phyloP scores from a whole-genome alignment of 495 filamentous ascomycete genomes.

The Peziza echinospora region DNA sequence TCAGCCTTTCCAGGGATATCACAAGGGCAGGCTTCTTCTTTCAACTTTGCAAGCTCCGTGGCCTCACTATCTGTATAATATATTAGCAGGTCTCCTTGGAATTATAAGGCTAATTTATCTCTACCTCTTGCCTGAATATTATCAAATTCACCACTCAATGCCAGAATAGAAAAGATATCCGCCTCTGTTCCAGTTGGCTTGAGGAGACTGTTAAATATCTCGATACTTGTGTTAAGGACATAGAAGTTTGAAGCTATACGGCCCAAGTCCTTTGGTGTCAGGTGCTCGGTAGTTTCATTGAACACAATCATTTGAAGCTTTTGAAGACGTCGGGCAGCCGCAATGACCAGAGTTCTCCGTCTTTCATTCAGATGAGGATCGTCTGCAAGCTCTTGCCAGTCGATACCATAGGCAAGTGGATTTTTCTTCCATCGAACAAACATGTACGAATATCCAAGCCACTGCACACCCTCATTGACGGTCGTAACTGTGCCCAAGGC shows the following conservation, averaged over 20 bases:
- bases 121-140: constrained; percentile 58
- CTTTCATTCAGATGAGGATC: constrained; percentile 69
- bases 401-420: constrained; percentile 84
- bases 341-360: constrained; percentile 59
- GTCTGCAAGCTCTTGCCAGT: constrained; percentile 70
- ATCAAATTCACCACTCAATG: constrained; percentile 89
- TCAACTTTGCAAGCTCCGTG: constrained; percentile 48
- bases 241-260: constrained; percentile 96
- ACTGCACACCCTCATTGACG: constrained; percentile 79
- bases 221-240: constrained; percentile 73
- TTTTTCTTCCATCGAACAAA: constrained; percentile 90
- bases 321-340: constrained; percentile 66
- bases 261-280: constrained; percentile 80
- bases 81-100: no score
- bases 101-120: no score
- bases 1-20: constrained; percentile 44
- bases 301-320: constrained; percentile 97
- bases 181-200: constrained; percentile 56
- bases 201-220: constrained; percentile 93
- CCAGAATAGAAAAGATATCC: constrained; percentile 84
- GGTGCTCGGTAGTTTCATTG: constrained; percentile 76
- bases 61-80: constrained; percentile 43
- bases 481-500: constrained; percentile 86
- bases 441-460: constrained; percentile 94
- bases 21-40: constrained; percentile 42